Percentiles rank a stretch among this genome's conserved stretches.
Conservation (phyloP, 306 rosid genomes). For the Heteromeles arbutifolia region DNA sequence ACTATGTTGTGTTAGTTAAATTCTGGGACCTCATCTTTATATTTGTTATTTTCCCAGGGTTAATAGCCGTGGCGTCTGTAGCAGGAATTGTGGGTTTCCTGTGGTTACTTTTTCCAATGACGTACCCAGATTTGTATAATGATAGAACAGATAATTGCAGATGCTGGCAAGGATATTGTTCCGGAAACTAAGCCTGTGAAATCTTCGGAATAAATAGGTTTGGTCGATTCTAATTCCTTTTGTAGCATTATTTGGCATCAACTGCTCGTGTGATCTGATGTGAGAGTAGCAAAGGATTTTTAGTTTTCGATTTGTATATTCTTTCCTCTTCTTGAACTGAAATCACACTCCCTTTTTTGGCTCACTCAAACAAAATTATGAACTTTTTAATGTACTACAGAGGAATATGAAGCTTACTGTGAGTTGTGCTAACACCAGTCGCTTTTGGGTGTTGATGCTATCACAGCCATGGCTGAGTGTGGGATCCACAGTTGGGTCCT, state of each 20-base stretch:
- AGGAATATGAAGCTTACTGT: too few relatives aligned
- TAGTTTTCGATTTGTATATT: background rate
- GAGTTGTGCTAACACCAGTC: background rate
- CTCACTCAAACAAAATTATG: too few relatives aligned
- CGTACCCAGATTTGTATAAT: slow-evolving; percentile 65
- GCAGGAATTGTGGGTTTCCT: slow-evolving; percentile 66
- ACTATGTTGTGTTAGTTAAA: slow-evolving; percentile 1
- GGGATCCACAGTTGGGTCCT: too few relatives aligned
- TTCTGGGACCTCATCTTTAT: slow-evolving; percentile 11
- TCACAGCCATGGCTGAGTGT: background rate
- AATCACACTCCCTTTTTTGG: too few relatives aligned
- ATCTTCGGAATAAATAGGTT: slow-evolving; percentile 15
- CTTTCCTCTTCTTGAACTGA: background rate
- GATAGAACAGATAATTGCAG: slow-evolving; percentile 62
- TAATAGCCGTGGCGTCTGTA: slow-evolving; percentile 48
- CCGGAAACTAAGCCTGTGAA: slow-evolving; percentile 36
- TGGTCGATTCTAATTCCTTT: background rate
- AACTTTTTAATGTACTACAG: too few relatives aligned
- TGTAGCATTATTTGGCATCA: background rate
- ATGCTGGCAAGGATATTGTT: slow-evolving; percentile 89
- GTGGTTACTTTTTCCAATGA: slow-evolving; percentile 75
- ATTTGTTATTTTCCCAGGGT: slow-evolving; percentile 36
- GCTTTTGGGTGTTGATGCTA: too few relatives aligned
- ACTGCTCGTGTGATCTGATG: background rate
- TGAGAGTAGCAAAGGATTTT: background rate